Conservation (phyloP, 179 eudicot genomes). For the Beta lomatogona region DNA sequence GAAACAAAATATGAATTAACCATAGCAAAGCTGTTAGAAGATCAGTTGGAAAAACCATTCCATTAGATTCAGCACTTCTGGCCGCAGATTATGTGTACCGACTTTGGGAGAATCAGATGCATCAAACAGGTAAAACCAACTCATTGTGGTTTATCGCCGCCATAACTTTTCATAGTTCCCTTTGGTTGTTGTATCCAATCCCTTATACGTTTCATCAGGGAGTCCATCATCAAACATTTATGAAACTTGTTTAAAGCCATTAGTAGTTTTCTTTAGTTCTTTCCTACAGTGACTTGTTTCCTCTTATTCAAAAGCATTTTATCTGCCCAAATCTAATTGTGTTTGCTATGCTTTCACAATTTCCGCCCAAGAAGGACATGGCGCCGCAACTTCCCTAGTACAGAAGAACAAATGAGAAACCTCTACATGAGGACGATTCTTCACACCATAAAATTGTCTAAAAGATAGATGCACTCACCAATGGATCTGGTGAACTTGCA, state of each 20-base stretch:
- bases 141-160: neutral
- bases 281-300: neutral
- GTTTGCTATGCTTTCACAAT: neutral
- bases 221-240: neutral
- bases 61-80: neutral
- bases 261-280: neutral
- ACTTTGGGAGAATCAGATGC: neutral
- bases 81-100: neutral
- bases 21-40: neutral
- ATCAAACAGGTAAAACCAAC: neutral
- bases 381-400: neutral
- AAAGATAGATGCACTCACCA: slow-evolving; percentile 49
- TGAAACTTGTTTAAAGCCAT: neutral
- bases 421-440: neutral
- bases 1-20: neutral
- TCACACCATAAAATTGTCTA: slow-evolving; percentile 14
- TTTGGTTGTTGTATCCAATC: neutral
- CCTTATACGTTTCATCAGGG: neutral
- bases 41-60: neutral
- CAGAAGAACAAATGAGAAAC: neutral
- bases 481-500: slow-evolving; percentile 72
- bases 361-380: neutral
- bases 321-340: neutral
- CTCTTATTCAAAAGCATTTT: neutral
- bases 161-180: neutral